phyloP scores from a whole-genome alignment of 2,329 filamentous ascomycete species.

The Bipolaris oryzae region DNA sequence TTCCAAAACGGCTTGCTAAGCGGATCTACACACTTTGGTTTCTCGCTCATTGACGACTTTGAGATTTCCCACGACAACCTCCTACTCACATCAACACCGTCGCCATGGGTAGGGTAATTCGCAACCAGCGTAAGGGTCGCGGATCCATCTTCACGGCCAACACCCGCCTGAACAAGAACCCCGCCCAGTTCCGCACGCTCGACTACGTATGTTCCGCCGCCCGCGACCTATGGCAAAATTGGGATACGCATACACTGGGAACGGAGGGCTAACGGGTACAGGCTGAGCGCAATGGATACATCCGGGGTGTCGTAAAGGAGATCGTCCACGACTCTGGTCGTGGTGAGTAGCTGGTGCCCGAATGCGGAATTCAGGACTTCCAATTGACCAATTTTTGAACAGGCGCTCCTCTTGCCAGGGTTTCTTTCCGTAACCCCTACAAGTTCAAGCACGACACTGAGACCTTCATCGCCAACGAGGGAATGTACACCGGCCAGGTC shows the following conservation, averaged over 20 bases:
- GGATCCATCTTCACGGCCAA: slow-evolving; percentile 76
- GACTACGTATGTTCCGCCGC: slow-evolving; percentile 68
- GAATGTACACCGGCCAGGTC: slow-evolving; percentile 98
- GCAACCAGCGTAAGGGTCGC: slow-evolving; percentile 74
- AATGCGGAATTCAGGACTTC: slow-evolving; percentile 16
- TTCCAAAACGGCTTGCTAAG: slow-evolving; percentile 2
- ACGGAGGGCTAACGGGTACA: slow-evolving; percentile 48
- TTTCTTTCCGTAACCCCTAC: slow-evolving; percentile 98
- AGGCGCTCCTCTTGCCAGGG: slow-evolving; percentile 85
- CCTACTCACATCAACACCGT: slow-evolving; percentile 43
- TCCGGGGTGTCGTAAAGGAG: slow-evolving; percentile 96
- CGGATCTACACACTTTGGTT: background rate
- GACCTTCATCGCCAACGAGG: slow-evolving; percentile 99
- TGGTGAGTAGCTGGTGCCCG: slow-evolving; percentile 62
- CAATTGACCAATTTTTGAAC: slow-evolving; percentile 27
- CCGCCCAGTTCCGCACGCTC: slow-evolving; percentile 94
- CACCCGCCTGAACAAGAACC: slow-evolving; percentile 82
- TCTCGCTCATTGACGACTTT: background rate
- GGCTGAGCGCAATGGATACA: slow-evolving; percentile 93
- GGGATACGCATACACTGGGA: slow-evolving; percentile 6
- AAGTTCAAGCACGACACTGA: slow-evolving; percentile 96
- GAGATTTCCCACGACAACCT: slow-evolving; percentile 16
- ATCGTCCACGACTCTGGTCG: slow-evolving; percentile 99
- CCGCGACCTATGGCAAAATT: slow-evolving; percentile 28
- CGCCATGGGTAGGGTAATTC: slow-evolving; percentile 70